These are phyloP conservation scores for Diddensiella santjacobensis DNA, from an alignment of 805 yeast genomes.

Conservation along the genomic window DNA sequence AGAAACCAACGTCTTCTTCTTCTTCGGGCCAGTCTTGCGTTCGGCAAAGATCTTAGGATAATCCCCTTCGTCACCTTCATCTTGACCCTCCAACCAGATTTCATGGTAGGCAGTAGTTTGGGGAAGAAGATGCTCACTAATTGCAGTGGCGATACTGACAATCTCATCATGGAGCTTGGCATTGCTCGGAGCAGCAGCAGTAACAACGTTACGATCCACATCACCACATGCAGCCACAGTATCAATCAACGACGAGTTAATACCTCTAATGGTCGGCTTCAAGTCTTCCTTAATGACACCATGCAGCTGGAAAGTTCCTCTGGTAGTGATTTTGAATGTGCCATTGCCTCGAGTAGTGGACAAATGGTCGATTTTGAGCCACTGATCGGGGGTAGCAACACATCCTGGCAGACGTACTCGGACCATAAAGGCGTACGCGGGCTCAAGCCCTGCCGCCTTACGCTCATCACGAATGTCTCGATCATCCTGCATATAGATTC, in stretches of 20 bases:
- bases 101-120: constrained; percentile 94
- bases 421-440: constrained; percentile 95
- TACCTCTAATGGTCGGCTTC: constrained; percentile 87
- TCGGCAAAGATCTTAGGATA: constrained; percentile 60
- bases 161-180: constrained; percentile 78
- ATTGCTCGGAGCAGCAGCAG: constrained; percentile 83
- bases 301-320: constrained; percentile 95
- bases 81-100: constrained; percentile 89
- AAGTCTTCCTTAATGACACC: constrained; percentile 88
- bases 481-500: constrained; percentile 97
- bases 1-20: constrained; percentile 77
- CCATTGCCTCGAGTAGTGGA: constrained; percentile 83
- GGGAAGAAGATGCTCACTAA: constrained; percentile 83
- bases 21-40: constrained; percentile 71
- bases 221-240: constrained; percentile 98
- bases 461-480: constrained; percentile 93
- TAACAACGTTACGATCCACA: constrained; percentile 93
- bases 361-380: constrained; percentile 80
- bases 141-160: constrained; percentile 53
- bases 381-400: constrained; percentile 78
- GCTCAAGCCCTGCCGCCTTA: constrained; percentile 88
- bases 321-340: constrained; percentile 88
- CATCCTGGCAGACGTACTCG: constrained; percentile 96
- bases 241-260: constrained; percentile 86
- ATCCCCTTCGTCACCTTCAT: constrained; percentile 63